Conservation (phyloP, 2,329 filamentous ascomycete species). For the Alternaria novae-zelandiae region DNA sequence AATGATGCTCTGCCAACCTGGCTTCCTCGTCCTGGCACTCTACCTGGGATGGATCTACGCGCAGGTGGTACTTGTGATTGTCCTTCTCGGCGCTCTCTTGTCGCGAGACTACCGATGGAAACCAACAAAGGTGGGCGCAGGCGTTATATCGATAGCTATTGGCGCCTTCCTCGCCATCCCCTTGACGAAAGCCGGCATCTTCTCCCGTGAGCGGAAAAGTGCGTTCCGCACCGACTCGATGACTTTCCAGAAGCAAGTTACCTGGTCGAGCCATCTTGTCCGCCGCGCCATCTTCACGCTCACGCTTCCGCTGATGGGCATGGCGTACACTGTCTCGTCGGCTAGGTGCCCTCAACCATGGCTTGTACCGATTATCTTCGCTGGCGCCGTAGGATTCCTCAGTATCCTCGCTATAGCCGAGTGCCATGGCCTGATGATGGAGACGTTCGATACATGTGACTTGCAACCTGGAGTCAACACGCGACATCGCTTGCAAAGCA, state of each 20-base stretch:
- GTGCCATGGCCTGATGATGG: constrained; percentile 79
- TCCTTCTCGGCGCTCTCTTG: constrained; percentile 72
- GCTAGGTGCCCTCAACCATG: constrained; percentile 64
- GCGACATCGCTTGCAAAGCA: constrained; percentile 53
- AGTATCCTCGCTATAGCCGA: constrained; percentile 77
- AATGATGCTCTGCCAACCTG: constrained; percentile 76
- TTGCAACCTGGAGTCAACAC: constrained; percentile 73
- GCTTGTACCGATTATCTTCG: constrained; percentile 70
- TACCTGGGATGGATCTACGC: constrained; percentile 82
- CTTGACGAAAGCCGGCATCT: constrained; percentile 73
- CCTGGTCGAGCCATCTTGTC: constrained; percentile 75
- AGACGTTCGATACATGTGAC: constrained; percentile 81
- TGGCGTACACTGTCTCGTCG: constrained; percentile 72
- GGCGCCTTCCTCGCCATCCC: constrained; percentile 74
- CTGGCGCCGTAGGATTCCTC: constrained; percentile 71
- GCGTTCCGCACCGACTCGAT: constrained; percentile 69
- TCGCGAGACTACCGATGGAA: constrained; percentile 71
- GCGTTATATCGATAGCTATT: constrained; percentile 69
- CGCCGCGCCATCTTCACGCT: constrained; percentile 72
- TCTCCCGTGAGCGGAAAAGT: constrained; percentile 68
- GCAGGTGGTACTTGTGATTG: constrained; percentile 74
- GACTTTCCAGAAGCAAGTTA: constrained; percentile 68
- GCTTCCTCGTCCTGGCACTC: constrained; percentile 73
- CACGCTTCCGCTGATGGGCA: constrained; percentile 68
- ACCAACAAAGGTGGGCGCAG: constrained; percentile 70